phyloP scores from a whole-genome alignment of 345 rosid genomes.

The Citrus unshiu region DNA sequence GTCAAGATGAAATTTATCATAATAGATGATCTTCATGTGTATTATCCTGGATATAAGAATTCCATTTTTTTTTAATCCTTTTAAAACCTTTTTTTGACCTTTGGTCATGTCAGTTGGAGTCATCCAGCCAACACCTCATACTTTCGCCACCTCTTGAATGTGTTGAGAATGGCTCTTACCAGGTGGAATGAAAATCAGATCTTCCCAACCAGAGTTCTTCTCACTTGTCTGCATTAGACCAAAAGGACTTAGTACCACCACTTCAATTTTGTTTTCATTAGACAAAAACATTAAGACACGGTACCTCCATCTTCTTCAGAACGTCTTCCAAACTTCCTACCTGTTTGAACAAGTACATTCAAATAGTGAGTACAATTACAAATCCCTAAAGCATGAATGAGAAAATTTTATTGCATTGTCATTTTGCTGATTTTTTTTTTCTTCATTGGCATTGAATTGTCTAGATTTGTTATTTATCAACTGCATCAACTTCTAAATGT shows the following conservation, averaged over 20 bases:
- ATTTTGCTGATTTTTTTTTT: not conserved
- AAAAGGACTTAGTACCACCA: slow-evolving; percentile 10
- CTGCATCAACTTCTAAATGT: not conserved
- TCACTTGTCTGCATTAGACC: slow-evolving; percentile 57
- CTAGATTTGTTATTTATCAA: not conserved
- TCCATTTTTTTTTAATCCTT: slow-evolving; percentile 8
- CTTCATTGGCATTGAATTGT: not conserved
- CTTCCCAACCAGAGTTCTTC: slow-evolving; percentile 94
- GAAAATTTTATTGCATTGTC: not conserved
- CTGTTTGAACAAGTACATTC: slow-evolving; percentile 37
- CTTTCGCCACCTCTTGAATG: slow-evolving; percentile 59
- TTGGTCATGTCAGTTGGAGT: slow-evolving; percentile 7
- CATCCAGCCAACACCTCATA: slow-evolving; percentile 17
- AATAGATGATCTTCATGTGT: slow-evolving; percentile 13
- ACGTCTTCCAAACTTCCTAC: slow-evolving; percentile 96
- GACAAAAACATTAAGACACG: not conserved
- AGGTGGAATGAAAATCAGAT: slow-evolving; percentile 90
- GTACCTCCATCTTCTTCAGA: slow-evolving; percentile 90
- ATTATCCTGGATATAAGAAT: not conserved
- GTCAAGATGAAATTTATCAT: not conserved
- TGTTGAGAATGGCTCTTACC: slow-evolving; percentile 89
- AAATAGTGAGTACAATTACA: not conserved
- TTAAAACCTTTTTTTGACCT: not conserved
- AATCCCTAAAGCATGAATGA: not conserved
- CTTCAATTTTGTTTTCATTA: not conserved